Base-by-base conservation (phyloP, 176 grass and related monocot species). In the Thalia dealbata region DNA sequence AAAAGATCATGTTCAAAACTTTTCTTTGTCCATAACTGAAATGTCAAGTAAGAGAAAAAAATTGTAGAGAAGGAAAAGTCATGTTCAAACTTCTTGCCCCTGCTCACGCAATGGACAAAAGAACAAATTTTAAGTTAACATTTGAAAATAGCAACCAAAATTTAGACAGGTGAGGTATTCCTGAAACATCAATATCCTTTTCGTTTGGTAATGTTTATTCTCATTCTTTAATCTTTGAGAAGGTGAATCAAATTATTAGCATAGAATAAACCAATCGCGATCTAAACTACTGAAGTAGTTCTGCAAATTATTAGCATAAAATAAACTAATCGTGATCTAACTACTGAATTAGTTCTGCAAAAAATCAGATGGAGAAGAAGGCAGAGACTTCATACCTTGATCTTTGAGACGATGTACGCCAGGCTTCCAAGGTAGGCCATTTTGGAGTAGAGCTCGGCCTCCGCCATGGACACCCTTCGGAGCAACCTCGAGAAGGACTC, bases 351-450 rank as follows among this genome's bases (percentile, higher is more conserved):
- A 58, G 19, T 16, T 58, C 54, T n/a, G 6, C 5, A 58, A 58
- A 58, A 58, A n/a, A 56, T 19, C 54, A 5, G 16, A 6, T 18
- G 1, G 8, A 58, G 1, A 69, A 72, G 60, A 50, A 14, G 1
- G 16, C 23, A 25, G 64, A 45, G 41, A 38, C 63, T 54, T 3
- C 54, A 22, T 86, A 96, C 88, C 88, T 89, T 77, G 50, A 99
- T 93, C 63, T 43, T 84, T 41, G 86, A 75, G 41, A 91, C 86
- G 75, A 78, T 82, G 67, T 99, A 99, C 5, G 95, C 73, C 55
- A 99, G 80, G 76, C 82, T 88, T 79, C 95, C 78, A 64, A 99
- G 83, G 73, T 91, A 91, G 46, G 90, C 88, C 79, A 93, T 81
- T 76, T 84, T 99, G 46, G 84, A 84, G 73, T 86, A 93, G 60